These are phyloP conservation scores for Calonectria pseudoturangicola DNA, from an alignment of 2,329 filamentous ascomycete genomes.

Conservation along the genomic window DNA sequence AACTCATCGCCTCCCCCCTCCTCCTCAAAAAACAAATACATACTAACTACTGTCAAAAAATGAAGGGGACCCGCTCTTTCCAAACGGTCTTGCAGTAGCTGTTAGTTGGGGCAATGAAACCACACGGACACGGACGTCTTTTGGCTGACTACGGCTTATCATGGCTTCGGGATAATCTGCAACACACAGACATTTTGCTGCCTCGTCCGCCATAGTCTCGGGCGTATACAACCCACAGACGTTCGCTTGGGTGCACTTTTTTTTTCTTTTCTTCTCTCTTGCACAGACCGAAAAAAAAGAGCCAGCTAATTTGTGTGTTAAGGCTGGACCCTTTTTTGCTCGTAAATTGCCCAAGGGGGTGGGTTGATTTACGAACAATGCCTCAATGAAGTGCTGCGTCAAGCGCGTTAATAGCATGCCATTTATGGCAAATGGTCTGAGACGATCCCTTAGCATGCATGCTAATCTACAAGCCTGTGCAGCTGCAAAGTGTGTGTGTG, in stretches of 20 bases:
- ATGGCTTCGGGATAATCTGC: constrained; percentile 17
- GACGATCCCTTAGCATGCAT: constrained; percentile 6
- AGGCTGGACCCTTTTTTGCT: not conserved
- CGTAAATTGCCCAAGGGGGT: not conserved
- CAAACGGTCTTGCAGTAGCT: constrained; percentile 32
- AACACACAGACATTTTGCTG: constrained; percentile 24
- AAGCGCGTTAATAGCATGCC: constrained; percentile 12
- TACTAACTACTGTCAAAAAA: not conserved
- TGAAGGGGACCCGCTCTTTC: constrained; percentile 16
- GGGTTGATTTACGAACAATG: not conserved
- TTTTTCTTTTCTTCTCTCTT: not conserved
- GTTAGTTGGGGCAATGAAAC: not conserved
- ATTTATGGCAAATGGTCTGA: not conserved
- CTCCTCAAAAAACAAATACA: not conserved
- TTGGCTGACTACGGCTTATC: not conserved
- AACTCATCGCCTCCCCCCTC: not conserved
- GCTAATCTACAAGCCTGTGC: not conserved
- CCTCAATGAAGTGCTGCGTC: not conserved
- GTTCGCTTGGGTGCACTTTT: not conserved
- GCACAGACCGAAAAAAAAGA: not conserved
- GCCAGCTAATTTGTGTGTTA: not conserved
- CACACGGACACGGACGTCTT: constrained; percentile 7
- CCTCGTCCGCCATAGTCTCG: constrained; percentile 4
- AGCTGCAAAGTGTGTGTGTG: constrained; percentile 22
- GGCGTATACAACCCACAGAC: constrained; percentile 5